A percentile compares a stretch with the other conserved stretches of the same genome.
Evolutionary conservation across 1,139 yeast genomes (phyloP).

Genomic region (Pichia sp.): DNA sequence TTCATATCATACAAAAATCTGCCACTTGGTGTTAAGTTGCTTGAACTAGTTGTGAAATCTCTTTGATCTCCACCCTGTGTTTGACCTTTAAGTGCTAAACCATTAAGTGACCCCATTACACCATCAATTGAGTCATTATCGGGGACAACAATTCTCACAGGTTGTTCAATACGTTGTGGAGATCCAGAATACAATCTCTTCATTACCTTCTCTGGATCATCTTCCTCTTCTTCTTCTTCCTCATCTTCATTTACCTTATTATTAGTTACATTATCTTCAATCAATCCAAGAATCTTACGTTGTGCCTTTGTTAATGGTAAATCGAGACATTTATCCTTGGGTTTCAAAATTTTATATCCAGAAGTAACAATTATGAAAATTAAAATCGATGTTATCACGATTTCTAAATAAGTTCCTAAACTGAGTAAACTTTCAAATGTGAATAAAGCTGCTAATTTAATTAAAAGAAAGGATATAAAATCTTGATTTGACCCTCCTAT

Average conservation of each 20-base stretch:
- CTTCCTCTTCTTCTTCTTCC: constrained; percentile 1
- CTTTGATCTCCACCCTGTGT: constrained; percentile 5
- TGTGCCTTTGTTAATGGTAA: constrained; percentile 27
- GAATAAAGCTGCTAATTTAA: not conserved
- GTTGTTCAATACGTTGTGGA: constrained; percentile 3
- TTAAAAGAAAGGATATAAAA: not conserved
- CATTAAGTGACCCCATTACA: constrained; percentile 11
- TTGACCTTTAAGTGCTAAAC: constrained; percentile 4
- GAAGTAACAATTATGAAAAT: constrained; percentile 18
- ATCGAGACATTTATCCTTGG: constrained; percentile 29
- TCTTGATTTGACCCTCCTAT: not conserved
- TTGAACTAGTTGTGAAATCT: not conserved
- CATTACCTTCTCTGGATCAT: constrained; percentile 1
- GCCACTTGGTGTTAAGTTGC: constrained; percentile 5
- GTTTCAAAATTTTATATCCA: constrained; percentile 22
- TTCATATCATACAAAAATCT: constrained; percentile 7
- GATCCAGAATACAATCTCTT: constrained; percentile 3
- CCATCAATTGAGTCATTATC: constrained; percentile 7
- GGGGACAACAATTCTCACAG: constrained; percentile 7
- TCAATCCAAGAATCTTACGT: constrained; percentile 26
- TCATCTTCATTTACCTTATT: constrained; percentile 8
- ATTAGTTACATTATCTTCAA: constrained; percentile 6
- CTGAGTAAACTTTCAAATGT: constrained; percentile 9
- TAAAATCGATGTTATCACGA: constrained; percentile 14
- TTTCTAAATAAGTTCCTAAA: constrained; percentile 1